A percentile compares a stretch with the other conserved stretches of the same genome.
These are phyloP conservation scores for Tulasnella sp. DNA, from an alignment of 768 basidiomycete species.

Conservation along the genomic window DNA sequence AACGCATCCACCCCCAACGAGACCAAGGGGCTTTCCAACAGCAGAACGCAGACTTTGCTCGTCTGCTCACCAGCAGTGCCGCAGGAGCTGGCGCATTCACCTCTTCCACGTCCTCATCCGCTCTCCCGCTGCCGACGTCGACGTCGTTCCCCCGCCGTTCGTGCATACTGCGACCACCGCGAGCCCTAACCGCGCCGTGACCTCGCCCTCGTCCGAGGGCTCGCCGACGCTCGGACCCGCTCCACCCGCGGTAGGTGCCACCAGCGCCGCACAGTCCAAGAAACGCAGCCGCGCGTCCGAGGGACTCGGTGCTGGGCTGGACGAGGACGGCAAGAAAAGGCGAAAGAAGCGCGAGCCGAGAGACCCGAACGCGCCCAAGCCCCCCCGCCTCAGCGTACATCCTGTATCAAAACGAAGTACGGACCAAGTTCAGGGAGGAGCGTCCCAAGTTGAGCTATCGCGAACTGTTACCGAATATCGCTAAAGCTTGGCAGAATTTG, in stretches of 20 bases:
- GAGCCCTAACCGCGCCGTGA: neutral
- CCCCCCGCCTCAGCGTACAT: constrained; percentile 90
- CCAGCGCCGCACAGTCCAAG: neutral
- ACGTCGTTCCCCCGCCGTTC: neutral
- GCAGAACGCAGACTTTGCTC: neutral
- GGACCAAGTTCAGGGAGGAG: constrained; percentile 63
- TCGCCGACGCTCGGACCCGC: neutral
- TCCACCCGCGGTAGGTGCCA: neutral
- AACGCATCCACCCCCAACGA: constrained; percentile 2
- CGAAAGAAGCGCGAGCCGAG: constrained; percentile 58
- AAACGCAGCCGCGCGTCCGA: constrained; percentile 2
- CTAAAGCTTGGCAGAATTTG: constrained; percentile 15
- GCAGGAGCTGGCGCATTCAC: neutral
- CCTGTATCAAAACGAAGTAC: constrained; percentile 88
- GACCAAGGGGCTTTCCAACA: constrained; percentile 22
- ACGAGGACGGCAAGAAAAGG: constrained; percentile 51
- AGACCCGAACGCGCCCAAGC: constrained; percentile 95
- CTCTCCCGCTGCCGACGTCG: neutral
- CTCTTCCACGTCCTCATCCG: neutral
- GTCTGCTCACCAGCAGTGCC: neutral
- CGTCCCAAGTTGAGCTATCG: constrained; percentile 63
- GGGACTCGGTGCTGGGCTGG: constrained; percentile 16
- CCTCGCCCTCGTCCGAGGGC: neutral
- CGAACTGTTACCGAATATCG: constrained; percentile 68
- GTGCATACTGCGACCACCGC: neutral